Evolutionary conservation across 805 yeast genomes (phyloP), one percentile per base, ranked within the genome.

Genomic region (Saturnispora bothae): DNA sequence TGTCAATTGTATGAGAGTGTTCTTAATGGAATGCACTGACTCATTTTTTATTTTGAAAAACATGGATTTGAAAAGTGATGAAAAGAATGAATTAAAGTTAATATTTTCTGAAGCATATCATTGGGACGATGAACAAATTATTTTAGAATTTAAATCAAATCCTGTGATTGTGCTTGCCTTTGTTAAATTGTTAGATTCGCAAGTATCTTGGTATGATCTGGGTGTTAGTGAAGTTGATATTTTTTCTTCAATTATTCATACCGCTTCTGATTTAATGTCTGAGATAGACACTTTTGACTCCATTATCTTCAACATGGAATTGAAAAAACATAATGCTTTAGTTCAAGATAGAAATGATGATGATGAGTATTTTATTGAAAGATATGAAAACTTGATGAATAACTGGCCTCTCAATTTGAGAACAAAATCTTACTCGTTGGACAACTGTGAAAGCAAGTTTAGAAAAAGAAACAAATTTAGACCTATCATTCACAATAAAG

Each of bases 271-370:
- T 1, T 38, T 47, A 19, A 22, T 32, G 4, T 52, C 49, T 31
- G 68, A 61, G 37, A 49, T 55, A 42, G 52, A 19, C 41, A 61
- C 53, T 37, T 65, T 52, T 57, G 61, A 45, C 48, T 16, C 43
- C 48, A 61, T 51, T 48, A 61, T 74, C 2, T 52, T 64, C 7
- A 53, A 63, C 2, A 57, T 63, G 1, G 83, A 77, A 47, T 52
- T 65, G 4, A 61, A 67, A 32, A 69, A 67, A 41, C 66, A 61
- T 41, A 66, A 70, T 41, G 63, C 85, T 23, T 66, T 69, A 36
- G 50, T 66, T 3, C 86, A 80, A 48, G 95, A 83, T 53, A 69
- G 65, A 41, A 71, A 69, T 36, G 92, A 79, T 47, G 78, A 73
- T 49, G 54, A 66, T 12, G 64, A 66, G 20, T 71, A 65, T 42